Base-by-base conservation (phyloP, 164 flowering plant genomes). In the Kingdonia uniflora region DNA sequence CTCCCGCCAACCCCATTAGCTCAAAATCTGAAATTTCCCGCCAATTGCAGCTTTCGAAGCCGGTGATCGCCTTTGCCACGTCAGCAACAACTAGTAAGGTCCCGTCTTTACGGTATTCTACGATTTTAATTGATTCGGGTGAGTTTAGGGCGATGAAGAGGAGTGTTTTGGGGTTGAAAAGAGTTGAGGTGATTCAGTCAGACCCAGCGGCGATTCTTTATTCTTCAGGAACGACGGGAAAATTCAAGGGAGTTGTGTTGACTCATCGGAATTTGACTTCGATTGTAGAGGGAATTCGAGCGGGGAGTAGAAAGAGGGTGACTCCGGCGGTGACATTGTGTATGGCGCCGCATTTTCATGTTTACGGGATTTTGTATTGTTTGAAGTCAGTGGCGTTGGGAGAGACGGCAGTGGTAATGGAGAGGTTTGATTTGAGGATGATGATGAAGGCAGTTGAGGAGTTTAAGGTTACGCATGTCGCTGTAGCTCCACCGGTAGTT, bases 171-270 rank as follows among this genome's bases (percentile, higher is more conserved):
- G 24, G 15, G 39, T 23, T 51, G 16, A n/a, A 12, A 16, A 49
- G 44, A 38, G 72, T 64, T 10, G 52, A 49, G 5, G 68, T 80
- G 26, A 37, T 16, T 0, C 90, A 75, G 49, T 68, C 74, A 6
- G 85, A 81, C 48, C n/a, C 62, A 23, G 81, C 87, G 12, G 74
- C 74, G 42, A 76, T 81, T 17, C 51, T 81, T 17, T 84, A 70
- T 62, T 84, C 92, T 11, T 81, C 92, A 1, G 92, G 87, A 4
- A 84, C 88, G 15, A 84, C 92, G 0, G 87, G 92, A 42, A 44
- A 10, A 11, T 65, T 73, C 41, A 84, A 84, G 56, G 95, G 87
- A 1, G 90, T 80, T 50, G 44, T 58, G 57, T 26, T 80, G 63
- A 76, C 79, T 53, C 85, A 85, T 65, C 69, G 82, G 56, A 85